Evolutionary conservation across 257 asterid species (phyloP), one percentile per base, ranked within the genome.

Genomic region (Dorcoceras hygrometricum): DNA sequence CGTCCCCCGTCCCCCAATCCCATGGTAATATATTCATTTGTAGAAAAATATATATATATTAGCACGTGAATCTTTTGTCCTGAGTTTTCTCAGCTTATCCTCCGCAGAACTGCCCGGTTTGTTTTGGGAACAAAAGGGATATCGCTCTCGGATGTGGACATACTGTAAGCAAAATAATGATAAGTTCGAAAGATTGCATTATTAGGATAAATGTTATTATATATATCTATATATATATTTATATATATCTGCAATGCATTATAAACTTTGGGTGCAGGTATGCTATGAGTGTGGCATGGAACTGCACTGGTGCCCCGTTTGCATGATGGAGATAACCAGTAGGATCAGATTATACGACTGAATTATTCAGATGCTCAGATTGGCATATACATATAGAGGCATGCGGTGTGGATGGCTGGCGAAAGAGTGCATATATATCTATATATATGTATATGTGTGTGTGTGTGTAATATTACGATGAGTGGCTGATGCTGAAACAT

Each of bases 61-160:
- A 19, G 24, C 14, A 19, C 0, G 8, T 25, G 59, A 50, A 32
- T 71, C 11, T 28, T 19, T 12, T 29, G 3, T 59, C 16, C 36
- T 64, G 48, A 59, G 22, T 53, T 65, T 39, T 8, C 43, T 56
- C 8, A 9, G 16, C 9, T 39, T 16, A 57, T 56, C 57, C 53
- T 70, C 23, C n/a, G 23, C 83, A 83, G 89, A 81, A 64, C 48
- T 81, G 89, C 69, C 84, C 89, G 0, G 80, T 78, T 60, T 83
- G 89, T 75, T 29, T 24, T 73, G 76, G 71, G 71, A 77, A 64
- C 53, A 69, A 55, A 67, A 67, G 76, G 28, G 72, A 83, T 59
- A 72, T 78, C 55, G 86, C 77, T 0, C 74, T 83, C 10, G 86
- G 86, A 62, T 83, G 89, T 22, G 89, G 86, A 8, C 89, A 83